Base-by-base conservation (phyloP, 331 rosid genomes). In the Cydonia oblonga region DNA sequence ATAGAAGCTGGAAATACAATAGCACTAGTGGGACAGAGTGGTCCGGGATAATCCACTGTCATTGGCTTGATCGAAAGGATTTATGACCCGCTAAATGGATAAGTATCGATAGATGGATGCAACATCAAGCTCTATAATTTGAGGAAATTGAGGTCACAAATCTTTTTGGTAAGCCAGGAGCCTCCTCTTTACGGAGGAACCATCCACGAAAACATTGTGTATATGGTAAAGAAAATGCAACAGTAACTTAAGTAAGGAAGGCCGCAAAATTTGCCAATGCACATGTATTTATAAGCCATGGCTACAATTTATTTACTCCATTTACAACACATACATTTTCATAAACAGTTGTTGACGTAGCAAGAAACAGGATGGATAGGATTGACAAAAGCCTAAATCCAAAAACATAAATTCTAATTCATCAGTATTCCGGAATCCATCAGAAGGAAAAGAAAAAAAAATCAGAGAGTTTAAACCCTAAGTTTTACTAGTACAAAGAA, bases 101-200 rank as follows among this genome's bases (percentile, higher is more conserved):
- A 81, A 38, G 66, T 92, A n/a, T 72, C 52, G 60, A 81, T 90
- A 53, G 91, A 87, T 70, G 85, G 83, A 59, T 42, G 61, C 57
- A 89, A 88, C 71, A 73, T 92, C 28, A 90, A 76, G 73, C 78
- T 78, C 51, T 82, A 85, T 53, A 77, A 81, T 49, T 66, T 90
- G 78, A 90, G 75, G 75, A 84, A 77, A 33, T 66, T 88, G 77
- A 90, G 98, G 80, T 85, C 86, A 44, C 87, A 81, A 44, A 84
- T 92, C 75, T 90, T 91, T 33, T 70, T 92, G 58, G 96, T 92
- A 76, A 88, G 92, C 64, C 91, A 92, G n/a, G 96, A 90, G 79
- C 90, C 96, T 2, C 81, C 90, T 9, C 92, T 90, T 15, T 86
- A 84, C 46, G 88, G 89, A 35, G 92, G 90, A 75, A 88, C 89